Conservation (phyloP, 208 protist genomes). For the Trypanosoma scelopori region DNA sequence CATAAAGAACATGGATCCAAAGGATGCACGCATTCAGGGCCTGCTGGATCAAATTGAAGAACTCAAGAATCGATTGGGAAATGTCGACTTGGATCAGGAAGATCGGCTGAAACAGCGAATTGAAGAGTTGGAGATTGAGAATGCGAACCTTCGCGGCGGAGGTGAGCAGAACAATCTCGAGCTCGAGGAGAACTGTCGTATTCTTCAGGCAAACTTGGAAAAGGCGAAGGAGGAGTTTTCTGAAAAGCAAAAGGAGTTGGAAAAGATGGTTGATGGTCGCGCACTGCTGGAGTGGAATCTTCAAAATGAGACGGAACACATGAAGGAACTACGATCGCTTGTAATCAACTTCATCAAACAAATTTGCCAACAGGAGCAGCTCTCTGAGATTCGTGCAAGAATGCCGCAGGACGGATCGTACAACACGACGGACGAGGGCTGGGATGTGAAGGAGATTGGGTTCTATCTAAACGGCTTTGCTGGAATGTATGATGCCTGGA, state of each 20-base stretch:
- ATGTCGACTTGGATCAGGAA: slow-evolving; percentile 90
- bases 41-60: slow-evolving; percentile 89
- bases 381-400: slow-evolving; percentile 52
- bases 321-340: slow-evolving; percentile 66
- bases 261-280: slow-evolving; percentile 52
- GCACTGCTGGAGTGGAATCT: slow-evolving; percentile 71
- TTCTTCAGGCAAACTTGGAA: slow-evolving; percentile 72
- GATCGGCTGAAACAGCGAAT: slow-evolving; percentile 87
- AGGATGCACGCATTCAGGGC: slow-evolving; percentile 88
- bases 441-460: slow-evolving; percentile 87
- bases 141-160: slow-evolving; percentile 71
- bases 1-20: slow-evolving; percentile 92
- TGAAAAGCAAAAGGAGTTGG: slow-evolving; percentile 65
- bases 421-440: slow-evolving; percentile 63
- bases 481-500: slow-evolving; percentile 74
- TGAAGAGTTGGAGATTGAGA: slow-evolving; percentile 91
- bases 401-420: slow-evolving; percentile 73
- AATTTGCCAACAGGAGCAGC: slow-evolving; percentile 74
- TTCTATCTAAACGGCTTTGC: slow-evolving; percentile 78
- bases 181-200: slow-evolving; percentile 75
- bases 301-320: slow-evolving; percentile 56
- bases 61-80: slow-evolving; percentile 80
- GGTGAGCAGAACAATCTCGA: slow-evolving; percentile 79
- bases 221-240: slow-evolving; percentile 57
- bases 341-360: slow-evolving; percentile 88